Evolutionary conservation across 805 yeast species (phyloP).

Genomic region (Starmera pachycereana): DNA sequence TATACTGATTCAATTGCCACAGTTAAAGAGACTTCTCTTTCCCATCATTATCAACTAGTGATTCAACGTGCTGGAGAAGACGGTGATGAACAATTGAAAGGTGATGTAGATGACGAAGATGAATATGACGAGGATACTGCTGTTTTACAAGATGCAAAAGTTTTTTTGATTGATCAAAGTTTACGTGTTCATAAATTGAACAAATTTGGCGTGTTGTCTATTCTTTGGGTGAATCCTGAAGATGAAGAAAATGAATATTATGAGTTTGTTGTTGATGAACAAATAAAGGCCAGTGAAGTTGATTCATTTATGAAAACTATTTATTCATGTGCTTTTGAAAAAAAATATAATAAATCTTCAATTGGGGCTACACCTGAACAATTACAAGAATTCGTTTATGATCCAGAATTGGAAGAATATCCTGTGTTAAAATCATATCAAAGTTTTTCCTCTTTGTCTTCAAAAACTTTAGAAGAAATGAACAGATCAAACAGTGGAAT

Average conservation of each 20-base stretch:
- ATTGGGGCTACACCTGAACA: conserved; percentile 33
- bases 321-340: conserved; percentile 64
- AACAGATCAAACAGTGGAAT: too few relatives aligned
- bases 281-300: conserved; percentile 38
- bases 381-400: conserved; percentile 47
- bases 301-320: conserved; percentile 54
- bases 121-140: conserved; percentile 25
- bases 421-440: not conserved
- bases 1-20: conserved; percentile 72
- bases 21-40: conserved; percentile 57
- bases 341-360: conserved; percentile 52
- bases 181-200: conserved; percentile 46
- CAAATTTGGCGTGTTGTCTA: conserved; percentile 42
- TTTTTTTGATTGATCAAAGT: conserved; percentile 53
- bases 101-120: conserved; percentile 39
- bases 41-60: conserved; percentile 59
- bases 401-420: conserved; percentile 18
- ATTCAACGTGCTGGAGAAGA: conserved; percentile 62
- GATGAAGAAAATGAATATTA: conserved; percentile 84
- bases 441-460: not conserved
- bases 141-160: conserved; percentile 50
- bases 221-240: conserved; percentile 72
- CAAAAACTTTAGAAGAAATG: too few relatives aligned
- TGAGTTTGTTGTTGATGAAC: conserved; percentile 65
- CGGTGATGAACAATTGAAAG: conserved; percentile 44